Conservation (phyloP, 257 asterid species). For the Nicotiana undulata region DNA sequence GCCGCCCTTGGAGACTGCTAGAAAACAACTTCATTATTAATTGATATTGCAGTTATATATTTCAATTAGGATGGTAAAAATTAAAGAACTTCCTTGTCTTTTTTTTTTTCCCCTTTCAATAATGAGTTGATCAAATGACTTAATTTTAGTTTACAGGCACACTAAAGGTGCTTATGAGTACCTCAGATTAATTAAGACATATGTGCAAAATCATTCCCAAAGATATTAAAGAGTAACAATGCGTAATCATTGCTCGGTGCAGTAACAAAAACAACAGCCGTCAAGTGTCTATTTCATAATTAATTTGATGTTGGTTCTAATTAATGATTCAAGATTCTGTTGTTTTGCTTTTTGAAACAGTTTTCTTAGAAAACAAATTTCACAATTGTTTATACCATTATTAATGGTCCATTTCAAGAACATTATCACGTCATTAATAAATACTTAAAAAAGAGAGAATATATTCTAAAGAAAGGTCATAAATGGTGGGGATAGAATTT, state of each 20-base stretch:
- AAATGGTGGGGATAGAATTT: not conserved
- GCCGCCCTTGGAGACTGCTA: too few species aligned
- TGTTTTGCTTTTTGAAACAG: conserved; percentile 6
- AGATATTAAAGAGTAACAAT: not conserved
- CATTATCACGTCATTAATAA: not conserved
- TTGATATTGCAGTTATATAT: too few species aligned
- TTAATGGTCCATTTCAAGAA: not conserved
- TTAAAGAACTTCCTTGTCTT: too few species aligned
- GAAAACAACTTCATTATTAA: too few species aligned
- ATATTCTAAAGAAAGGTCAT: not conserved
- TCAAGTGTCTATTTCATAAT: not conserved
- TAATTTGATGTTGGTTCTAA: not conserved
- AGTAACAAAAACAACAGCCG: conserved; percentile 2
- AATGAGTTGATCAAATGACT: not conserved
- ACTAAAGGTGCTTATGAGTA: not conserved
- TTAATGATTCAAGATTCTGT: conserved; percentile 5
- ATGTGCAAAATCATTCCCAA: not conserved
- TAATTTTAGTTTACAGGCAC: not conserved
- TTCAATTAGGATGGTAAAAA: too few species aligned
- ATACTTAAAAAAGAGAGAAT: not conserved
- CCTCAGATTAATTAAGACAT: not conserved
- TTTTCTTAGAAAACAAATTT: not conserved
- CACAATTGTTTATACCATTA: not conserved
- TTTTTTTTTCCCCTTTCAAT: not conserved
- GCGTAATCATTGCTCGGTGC: not conserved